Evolutionary conservation across 2,329 filamentous ascomycete genomes (phyloP), one percentile per base, ranked within the genome.

Genomic region (Fusarium duplospermum): DNA sequence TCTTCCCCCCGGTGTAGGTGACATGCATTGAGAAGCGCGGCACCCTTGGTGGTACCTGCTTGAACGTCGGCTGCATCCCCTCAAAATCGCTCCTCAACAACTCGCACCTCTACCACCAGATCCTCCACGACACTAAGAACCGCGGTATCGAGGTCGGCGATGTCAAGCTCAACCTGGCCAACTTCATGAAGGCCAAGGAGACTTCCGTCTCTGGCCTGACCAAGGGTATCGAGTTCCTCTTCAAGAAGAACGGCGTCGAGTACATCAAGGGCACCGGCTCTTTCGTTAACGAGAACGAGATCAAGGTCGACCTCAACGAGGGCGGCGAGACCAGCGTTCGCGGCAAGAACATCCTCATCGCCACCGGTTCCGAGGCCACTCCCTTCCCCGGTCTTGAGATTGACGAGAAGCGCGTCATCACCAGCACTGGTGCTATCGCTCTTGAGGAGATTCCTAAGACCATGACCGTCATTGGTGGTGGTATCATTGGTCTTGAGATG

Each of bases 71-170:
- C 87, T 99, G 96, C 87, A 99, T 99, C 83, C 96, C 96, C 77
- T 99, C 96, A 76, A 99, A 99, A 87, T 98, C 96, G 73, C 94
- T 99, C 78, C 94, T 99, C 84, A 99, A 98, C 92, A 98, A 98
- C 90, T 98, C 96, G 80, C 95, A 98, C 85, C 90, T 98, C 71
- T 98, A 98, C 89, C 96, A 98, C 88, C 93, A 95, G 86, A 93
- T 98, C 82, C 91, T 97, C 71, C 96, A 99, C 88, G 96, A 99
- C 88, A 96, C 95, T 77, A 98, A 98, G 88, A 91, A 93, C 86
- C 94, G 96, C 83, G 96, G 96, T 83, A 99, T 99, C 83, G 96
- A 98, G 82, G 96, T 99, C 79, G 93, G 93, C 82, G 94, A 98
- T 86, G 96, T 99, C 81, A 97, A 97, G 86, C 92, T 99, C 82